phyloP scores from a whole-genome alignment of 1,139 yeast genomes.

The Zygosaccharomyces sapae region DNA sequence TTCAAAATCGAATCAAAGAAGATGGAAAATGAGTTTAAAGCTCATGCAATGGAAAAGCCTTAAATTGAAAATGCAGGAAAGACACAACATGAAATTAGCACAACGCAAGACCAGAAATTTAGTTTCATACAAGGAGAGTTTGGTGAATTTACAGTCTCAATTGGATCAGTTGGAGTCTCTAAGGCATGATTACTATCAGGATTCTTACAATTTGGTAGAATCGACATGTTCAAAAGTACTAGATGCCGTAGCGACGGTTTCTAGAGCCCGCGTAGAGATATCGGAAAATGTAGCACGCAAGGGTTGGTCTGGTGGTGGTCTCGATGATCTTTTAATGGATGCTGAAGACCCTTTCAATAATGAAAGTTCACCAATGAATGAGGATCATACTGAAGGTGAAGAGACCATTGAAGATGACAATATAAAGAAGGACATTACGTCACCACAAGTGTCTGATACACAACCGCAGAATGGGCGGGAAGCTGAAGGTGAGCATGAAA shows the following conservation, averaged over 20 bases:
- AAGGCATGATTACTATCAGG: conserved; percentile 68
- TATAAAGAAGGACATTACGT: not conserved
- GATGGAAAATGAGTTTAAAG: conserved; percentile 52
- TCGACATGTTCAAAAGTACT: conserved; percentile 54
- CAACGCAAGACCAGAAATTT: conserved; percentile 57
- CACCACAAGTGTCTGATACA: not conserved
- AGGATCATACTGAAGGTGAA: conserved; percentile 10
- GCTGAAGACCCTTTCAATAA: conserved; percentile 50
- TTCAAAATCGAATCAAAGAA: conserved; percentile 42
- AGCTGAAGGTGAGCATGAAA: not conserved
- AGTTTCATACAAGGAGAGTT: conserved; percentile 57
- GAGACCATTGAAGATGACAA: conserved; percentile 11
- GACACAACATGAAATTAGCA: conserved; percentile 52
- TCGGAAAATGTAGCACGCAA: conserved; percentile 77
- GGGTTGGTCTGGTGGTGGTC: conserved; percentile 85
- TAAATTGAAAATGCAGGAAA: conserved; percentile 51
- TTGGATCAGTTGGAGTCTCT: conserved; percentile 74
- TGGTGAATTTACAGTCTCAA: conserved; percentile 63
- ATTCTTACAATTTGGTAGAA: conserved; percentile 57
- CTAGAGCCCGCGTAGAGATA: conserved; percentile 75
- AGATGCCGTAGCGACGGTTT: conserved; percentile 55
- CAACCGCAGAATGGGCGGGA: not conserved
- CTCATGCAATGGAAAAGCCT: conserved; percentile 49
- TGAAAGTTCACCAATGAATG: conserved; percentile 10
- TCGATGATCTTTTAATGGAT: conserved; percentile 58